These are phyloP conservation scores for Cryptococcus floricola DNA, from an alignment of 1,284 basidiomycete species.

Conservation along the genomic window DNA sequence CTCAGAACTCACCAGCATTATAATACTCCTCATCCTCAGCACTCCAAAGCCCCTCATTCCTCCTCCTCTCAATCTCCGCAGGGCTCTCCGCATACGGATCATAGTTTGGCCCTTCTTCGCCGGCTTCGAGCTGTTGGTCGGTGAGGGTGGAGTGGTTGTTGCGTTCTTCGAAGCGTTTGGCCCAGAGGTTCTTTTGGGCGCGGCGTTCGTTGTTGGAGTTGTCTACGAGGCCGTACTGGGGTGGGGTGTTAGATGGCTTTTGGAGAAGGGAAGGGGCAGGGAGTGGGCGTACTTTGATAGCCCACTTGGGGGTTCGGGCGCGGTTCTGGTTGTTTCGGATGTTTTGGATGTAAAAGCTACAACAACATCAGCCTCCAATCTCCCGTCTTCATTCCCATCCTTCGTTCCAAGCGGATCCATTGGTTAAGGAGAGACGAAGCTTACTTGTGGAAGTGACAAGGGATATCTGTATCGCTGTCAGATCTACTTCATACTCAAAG, in stretches of 20 bases:
- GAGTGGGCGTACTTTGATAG: conserved; percentile 54
- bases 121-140: conserved; percentile 69
- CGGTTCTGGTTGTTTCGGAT: conserved; percentile 92
- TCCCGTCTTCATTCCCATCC: not conserved
- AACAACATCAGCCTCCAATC: not conserved
- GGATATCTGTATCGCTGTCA: conserved; percentile 35
- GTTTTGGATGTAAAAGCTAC: conserved; percentile 94
- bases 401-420: not conserved
- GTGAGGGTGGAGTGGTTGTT: conserved; percentile 68
- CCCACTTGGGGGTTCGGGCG: conserved; percentile 90
- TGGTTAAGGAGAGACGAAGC: not conserved
- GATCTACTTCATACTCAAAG: not conserved
- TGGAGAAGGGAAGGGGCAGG: no score
- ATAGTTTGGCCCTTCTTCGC: conserved; percentile 56
- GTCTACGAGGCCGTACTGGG: conserved; percentile 72
- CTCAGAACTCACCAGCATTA: conserved; percentile 38
- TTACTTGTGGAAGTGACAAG: conserved; percentile 51
- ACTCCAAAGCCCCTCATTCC: conserved; percentile 43
- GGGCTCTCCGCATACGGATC: conserved; percentile 30
- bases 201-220: conserved; percentile 69
- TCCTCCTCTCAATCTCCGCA: conserved; percentile 25
- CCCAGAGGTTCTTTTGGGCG: conserved; percentile 78
- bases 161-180: conserved; percentile 76
- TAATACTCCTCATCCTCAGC: conserved; percentile 48
- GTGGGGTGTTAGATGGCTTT: not conserved